These are phyloP conservation scores for Akanthomyces dipterigenus DNA, from an alignment of 2,329 filamentous ascomycete species.

Conservation along the genomic window DNA sequence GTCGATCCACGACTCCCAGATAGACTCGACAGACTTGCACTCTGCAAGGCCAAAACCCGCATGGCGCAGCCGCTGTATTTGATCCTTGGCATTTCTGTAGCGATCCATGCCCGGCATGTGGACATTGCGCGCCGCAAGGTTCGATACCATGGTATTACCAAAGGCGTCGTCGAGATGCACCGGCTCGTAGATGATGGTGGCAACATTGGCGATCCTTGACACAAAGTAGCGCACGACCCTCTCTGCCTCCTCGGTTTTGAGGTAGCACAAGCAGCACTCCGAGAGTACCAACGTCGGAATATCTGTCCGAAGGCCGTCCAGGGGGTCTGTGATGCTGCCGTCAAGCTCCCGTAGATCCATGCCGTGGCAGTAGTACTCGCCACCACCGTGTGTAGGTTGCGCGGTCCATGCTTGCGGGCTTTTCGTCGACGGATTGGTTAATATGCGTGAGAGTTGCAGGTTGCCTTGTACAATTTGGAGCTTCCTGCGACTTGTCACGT, in stretches of 20 bases:
- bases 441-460: conserved; percentile 31
- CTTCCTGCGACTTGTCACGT: conserved; percentile 63
- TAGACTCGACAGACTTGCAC: conserved; percentile 42
- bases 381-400: conserved; percentile 31
- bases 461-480: conserved; percentile 46
- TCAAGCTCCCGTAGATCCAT: conserved; percentile 62
- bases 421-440: conserved; percentile 27
- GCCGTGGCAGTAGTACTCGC: conserved; percentile 52
- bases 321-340: conserved; percentile 2
- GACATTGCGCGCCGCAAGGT: conserved; percentile 76
- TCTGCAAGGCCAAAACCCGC: conserved; percentile 54
- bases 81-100: conserved; percentile 62
- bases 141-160: conserved; percentile 85
- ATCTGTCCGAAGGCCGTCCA: conserved; percentile 42
- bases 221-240: conserved; percentile 61
- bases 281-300: conserved; percentile 81
- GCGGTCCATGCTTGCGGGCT: conserved; percentile 36
- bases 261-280: conserved; percentile 92
- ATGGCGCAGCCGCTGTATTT: conserved; percentile 57
- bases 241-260: conserved; percentile 58
- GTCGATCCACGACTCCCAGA: conserved; percentile 72
- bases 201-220: conserved; percentile 38
- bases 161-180: conserved; percentile 79
- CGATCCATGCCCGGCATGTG: conserved; percentile 72
- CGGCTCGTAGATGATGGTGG: conserved; percentile 81